Evolutionary conservation across 164 flowering plant species (phyloP).

Genomic region (Cinnamomum micranthum): DNA sequence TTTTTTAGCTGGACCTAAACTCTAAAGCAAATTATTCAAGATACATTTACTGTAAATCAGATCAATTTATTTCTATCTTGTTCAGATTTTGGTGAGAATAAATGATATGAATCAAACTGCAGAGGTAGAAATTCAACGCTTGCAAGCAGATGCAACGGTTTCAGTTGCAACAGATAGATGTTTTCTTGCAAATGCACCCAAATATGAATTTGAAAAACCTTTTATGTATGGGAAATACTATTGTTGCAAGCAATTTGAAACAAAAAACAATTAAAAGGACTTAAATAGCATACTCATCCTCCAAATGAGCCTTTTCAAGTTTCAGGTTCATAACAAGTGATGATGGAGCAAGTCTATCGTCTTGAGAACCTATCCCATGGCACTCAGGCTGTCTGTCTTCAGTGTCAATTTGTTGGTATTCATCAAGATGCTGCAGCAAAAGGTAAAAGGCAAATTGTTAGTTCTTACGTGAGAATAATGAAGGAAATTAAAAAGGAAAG

Average conservation of each 20-base stretch:
- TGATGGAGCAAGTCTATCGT: constrained; percentile 63
- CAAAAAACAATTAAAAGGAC: neutral
- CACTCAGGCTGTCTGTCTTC: constrained; percentile 29
- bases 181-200: no score
- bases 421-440: constrained; percentile 41
- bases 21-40: neutral
- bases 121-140: no score
- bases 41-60: neutral
- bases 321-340: constrained; percentile 58
- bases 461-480: neutral
- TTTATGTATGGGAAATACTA: neutral
- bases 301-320: constrained; percentile 60
- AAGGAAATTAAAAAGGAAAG: neutral
- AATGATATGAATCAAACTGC: no score
- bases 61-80: neutral
- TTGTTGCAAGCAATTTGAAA: neutral
- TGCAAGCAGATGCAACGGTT: no score
- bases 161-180: no score
- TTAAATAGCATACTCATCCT: constrained; percentile 44
- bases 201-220: no score
- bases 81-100: neutral
- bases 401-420: constrained; percentile 35
- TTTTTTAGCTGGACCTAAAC: no score
- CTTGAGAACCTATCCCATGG: constrained; percentile 31
- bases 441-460: constrained; percentile 8